Evolutionary conservation across 2,329 filamentous ascomycete genomes (phyloP).

Genomic region (Aspergillus vadensis): DNA sequence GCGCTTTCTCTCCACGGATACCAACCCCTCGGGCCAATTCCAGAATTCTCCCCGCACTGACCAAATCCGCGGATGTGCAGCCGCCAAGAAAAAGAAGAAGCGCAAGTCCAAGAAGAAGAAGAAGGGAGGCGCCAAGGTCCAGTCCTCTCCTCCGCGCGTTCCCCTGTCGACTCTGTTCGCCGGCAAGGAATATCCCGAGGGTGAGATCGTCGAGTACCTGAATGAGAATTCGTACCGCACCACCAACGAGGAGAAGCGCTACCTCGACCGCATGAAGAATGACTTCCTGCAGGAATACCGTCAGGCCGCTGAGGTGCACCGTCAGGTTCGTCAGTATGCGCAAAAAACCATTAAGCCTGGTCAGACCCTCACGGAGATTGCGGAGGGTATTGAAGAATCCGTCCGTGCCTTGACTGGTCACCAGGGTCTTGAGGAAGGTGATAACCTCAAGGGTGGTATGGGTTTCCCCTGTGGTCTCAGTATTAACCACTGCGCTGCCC

Average conservation of each 20-base stretch:
- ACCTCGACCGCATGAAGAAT: constrained; percentile 76
- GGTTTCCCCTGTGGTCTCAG: constrained; percentile 84
- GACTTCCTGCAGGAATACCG: constrained; percentile 81
- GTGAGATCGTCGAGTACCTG: constrained; percentile 75
- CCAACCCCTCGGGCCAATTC: not conserved
- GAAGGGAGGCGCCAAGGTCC: constrained; percentile 61
- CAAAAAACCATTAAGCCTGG: constrained; percentile 80
- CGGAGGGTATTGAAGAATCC: constrained; percentile 82
- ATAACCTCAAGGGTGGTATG: constrained; percentile 76
- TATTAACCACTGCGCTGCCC: constrained; percentile 81
- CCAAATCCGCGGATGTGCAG: constrained; percentile 25
- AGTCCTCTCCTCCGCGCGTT: constrained; percentile 77
- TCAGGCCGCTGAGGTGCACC: constrained; percentile 83
- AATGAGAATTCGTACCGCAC: constrained; percentile 78
- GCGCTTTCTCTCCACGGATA: constrained; percentile 14
- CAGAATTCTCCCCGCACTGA: constrained; percentile 6
- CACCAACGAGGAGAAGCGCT: constrained; percentile 80
- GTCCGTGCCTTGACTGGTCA: constrained; percentile 77
- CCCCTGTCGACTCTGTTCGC: constrained; percentile 73
- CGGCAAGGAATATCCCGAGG: constrained; percentile 70
- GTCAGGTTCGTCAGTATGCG: constrained; percentile 82
- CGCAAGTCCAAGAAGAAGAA: constrained; percentile 76
- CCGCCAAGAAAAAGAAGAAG: constrained; percentile 79
- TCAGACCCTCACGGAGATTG: constrained; percentile 77
- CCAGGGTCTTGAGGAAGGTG: constrained; percentile 73